Conservation (phyloP, 306 rosid species). For the Trifolium subterraneum region DNA sequence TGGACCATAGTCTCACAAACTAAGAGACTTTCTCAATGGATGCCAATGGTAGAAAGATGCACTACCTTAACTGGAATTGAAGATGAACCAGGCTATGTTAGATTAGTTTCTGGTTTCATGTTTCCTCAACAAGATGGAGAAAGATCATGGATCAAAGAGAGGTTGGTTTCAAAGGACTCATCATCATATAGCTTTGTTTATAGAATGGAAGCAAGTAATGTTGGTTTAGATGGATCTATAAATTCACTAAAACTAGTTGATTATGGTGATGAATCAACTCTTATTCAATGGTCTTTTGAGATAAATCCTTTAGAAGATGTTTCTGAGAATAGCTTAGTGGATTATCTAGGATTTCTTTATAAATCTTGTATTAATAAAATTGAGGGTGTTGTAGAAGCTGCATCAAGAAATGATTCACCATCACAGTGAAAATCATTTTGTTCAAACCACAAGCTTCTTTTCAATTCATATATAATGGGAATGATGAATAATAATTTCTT, state of each 20-base stretch:
- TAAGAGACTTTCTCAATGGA: slow-evolving; percentile 70
- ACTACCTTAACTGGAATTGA: slow-evolving; percentile 63
- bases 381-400: slow-evolving; percentile 66
- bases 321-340: slow-evolving; percentile 61
- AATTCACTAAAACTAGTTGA: slow-evolving; percentile 67
- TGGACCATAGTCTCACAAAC: slow-evolving; percentile 70
- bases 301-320: slow-evolving; percentile 59
- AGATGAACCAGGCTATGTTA: slow-evolving; percentile 61
- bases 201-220: slow-evolving; percentile 80
- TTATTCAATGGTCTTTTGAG: slow-evolving; percentile 75
- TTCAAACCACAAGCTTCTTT: slow-evolving; percentile 35
- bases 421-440: slow-evolving; percentile 10
- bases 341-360: slow-evolving; percentile 72
- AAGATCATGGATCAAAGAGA: slow-evolving; percentile 91
- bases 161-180: slow-evolving; percentile 62
- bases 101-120: slow-evolving; percentile 78
- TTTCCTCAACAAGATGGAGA: slow-evolving; percentile 83
- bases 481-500: neutral
- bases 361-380: slow-evolving; percentile 79
- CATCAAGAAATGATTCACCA: slow-evolving; percentile 43
- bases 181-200: slow-evolving; percentile 59
- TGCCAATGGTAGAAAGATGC: slow-evolving; percentile 84
- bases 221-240: slow-evolving; percentile 74
- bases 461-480: neutral
- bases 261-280: slow-evolving; percentile 66